Evolutionary conservation across 2,329 filamentous ascomycete genomes (phyloP).

Genomic region (Fonsecaea pugnacius): DNA sequence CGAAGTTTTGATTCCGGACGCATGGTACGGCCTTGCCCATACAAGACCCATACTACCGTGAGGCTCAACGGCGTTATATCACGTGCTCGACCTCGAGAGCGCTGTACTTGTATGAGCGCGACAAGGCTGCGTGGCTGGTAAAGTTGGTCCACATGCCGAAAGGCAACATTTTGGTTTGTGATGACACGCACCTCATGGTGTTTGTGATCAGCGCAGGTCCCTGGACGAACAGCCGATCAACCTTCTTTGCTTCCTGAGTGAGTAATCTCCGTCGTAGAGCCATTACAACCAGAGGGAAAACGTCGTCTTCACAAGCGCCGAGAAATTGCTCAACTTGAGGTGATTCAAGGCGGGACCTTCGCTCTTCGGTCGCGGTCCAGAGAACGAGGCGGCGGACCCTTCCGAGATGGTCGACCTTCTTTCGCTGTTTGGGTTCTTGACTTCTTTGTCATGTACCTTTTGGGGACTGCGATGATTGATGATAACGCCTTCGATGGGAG

Average conservation of each 20-base stretch:
- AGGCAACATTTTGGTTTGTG: background rate
- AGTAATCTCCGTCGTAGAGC: background rate
- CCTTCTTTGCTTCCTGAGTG: background rate
- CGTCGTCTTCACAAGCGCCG: background rate
- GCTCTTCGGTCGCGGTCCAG: slow-evolving; percentile 26
- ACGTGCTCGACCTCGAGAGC: too few relatives aligned
- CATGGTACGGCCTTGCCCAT: background rate
- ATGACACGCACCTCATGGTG: background rate
- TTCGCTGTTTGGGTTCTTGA: slow-evolving; percentile 16
- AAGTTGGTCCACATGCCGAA: background rate
- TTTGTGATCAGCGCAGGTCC: background rate
- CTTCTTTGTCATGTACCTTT: slow-evolving; percentile 20
- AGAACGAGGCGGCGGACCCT: slow-evolving; percentile 4
- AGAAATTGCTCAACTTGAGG: background rate
- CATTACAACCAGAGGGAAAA: background rate
- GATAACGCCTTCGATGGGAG: slow-evolving; percentile 41
- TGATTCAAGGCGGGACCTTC: slow-evolving; percentile 8
- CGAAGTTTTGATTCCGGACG: background rate
- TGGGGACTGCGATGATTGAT: slow-evolving; percentile 22
- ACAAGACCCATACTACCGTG: too few relatives aligned
- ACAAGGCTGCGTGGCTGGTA: background rate
- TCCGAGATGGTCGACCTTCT: slow-evolving; percentile 22
- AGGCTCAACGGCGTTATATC: too few relatives aligned
- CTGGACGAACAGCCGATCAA: background rate
- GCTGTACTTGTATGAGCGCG: background rate